Conservation (phyloP, 768 basidiomycete species). For the Hebeloma cylindrosporum region DNA sequence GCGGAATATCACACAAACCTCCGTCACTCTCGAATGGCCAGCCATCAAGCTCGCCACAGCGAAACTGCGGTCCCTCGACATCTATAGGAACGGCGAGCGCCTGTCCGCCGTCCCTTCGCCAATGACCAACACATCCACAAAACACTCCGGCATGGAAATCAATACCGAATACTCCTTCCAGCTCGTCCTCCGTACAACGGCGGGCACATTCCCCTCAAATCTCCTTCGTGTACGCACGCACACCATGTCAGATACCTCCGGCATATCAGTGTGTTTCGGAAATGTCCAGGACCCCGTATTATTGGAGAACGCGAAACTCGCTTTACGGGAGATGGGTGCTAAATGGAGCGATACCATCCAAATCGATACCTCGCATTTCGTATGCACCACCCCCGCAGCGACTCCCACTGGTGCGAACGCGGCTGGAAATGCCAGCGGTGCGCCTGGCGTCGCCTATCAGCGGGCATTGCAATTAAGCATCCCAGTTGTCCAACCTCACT, state of each 20-base stretch:
- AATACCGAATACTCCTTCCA: slow-evolving; percentile 93
- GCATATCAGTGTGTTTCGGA: slow-evolving; percentile 93
- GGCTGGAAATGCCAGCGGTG: slow-evolving; percentile 49
- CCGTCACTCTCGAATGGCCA: slow-evolving; percentile 96
- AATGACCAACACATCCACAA: slow-evolving; percentile 81
- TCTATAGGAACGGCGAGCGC: slow-evolving; percentile 89
- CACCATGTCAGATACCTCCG: slow-evolving; percentile 93
- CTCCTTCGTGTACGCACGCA: slow-evolving; percentile 83
- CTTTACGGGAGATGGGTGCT: slow-evolving; percentile 82
- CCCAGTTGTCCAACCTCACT: slow-evolving; percentile 92
- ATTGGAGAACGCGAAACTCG: slow-evolving; percentile 78
- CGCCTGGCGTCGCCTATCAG: slow-evolving; percentile 88
- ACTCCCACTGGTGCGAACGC: slow-evolving; percentile 58
- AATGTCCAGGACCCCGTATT: slow-evolving; percentile 75
- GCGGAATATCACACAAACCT: slow-evolving; percentile 94
- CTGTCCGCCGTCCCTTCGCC: slow-evolving; percentile 85
- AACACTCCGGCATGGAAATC: slow-evolving; percentile 78
- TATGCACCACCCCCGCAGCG: slow-evolving; percentile 86
- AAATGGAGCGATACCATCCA: slow-evolving; percentile 92
- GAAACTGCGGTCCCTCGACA: slow-evolving; percentile 84
- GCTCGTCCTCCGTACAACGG: slow-evolving; percentile 87
- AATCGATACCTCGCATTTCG: slow-evolving; percentile 98
- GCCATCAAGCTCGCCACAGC: slow-evolving; percentile 80
- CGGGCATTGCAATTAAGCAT: slow-evolving; percentile 93
- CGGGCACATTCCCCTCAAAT: slow-evolving; percentile 88